Evolutionary conservation across 352 stramenopile species (phyloP).

Genomic region (Globisporangium radiosum): DNA sequence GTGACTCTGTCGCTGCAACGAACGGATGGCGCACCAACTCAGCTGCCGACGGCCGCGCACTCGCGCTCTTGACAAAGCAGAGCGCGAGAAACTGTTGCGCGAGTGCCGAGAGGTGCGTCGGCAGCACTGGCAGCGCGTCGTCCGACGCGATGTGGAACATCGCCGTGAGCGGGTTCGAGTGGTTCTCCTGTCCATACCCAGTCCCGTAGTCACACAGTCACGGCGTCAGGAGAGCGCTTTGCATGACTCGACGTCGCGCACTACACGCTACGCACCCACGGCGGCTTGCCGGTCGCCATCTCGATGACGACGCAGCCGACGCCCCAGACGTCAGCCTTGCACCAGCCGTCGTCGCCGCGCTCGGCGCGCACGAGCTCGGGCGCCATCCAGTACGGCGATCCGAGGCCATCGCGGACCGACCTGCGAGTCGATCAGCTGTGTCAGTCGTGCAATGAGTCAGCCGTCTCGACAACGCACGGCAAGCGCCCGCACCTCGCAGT

Average conservation of each 20-base stretch:
- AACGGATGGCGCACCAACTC: conserved; percentile 80
- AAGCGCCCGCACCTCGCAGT: conserved; percentile 8
- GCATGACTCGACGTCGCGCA: background rate
- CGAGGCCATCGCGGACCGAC: conserved; percentile 65
- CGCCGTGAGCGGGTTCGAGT: conserved; percentile 70
- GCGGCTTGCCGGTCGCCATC: conserved; percentile 82
- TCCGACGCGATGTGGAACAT: conserved; percentile 82
- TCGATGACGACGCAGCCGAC: conserved; percentile 88
- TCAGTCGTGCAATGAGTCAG: background rate
- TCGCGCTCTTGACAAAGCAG: conserved; percentile 63
- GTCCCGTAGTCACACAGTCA: too few relatives aligned
- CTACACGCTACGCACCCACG: conserved; percentile 44
- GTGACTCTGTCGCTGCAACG: background rate
- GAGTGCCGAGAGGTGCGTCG: conserved; percentile 26
- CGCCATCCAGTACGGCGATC: conserved; percentile 94
- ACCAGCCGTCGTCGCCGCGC: conserved; percentile 63
- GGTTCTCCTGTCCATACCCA: conserved; percentile 32
- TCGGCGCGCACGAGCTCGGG: conserved; percentile 91
- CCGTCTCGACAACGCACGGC: too few relatives aligned
- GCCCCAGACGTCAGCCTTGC: conserved; percentile 89
- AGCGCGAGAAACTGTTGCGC: conserved; percentile 38
- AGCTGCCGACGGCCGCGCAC: conserved; percentile 63
- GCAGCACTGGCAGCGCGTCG: conserved; percentile 42
- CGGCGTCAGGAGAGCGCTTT: background rate
- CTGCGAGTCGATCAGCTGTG: conserved; percentile 18